These are phyloP conservation scores for Misopates orontium DNA, from an alignment of 257 asterid species.

Conservation along the genomic window DNA sequence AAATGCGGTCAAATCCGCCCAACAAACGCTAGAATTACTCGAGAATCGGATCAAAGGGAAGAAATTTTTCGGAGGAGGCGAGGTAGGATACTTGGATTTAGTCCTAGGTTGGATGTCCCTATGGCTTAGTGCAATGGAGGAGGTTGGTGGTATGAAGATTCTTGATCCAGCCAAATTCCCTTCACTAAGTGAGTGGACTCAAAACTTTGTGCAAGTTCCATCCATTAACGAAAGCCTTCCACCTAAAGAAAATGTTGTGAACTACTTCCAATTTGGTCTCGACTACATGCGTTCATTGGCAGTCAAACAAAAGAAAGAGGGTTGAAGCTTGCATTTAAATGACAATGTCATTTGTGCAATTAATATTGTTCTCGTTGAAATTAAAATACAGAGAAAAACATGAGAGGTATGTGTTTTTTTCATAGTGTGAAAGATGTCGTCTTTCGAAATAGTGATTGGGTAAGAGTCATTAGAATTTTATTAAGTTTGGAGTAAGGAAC, in stretches of 20 bases:
- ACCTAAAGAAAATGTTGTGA: slow-evolving; percentile 30
- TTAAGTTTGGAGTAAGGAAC: no score
- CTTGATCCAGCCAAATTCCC: slow-evolving; percentile 37
- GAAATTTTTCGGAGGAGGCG: slow-evolving; percentile 41
- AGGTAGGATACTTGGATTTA: slow-evolving; percentile 49
- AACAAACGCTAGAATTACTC: slow-evolving; percentile 25
- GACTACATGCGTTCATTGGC: slow-evolving; percentile 40
- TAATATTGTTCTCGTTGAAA: no score
- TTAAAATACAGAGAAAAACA: no score
- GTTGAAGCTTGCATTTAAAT: no score
- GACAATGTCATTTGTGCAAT: no score
- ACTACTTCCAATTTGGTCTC: slow-evolving; percentile 40
- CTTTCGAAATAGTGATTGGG: no score
- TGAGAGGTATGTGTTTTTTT: no score
- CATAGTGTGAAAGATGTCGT: no score
- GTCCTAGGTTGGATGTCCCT: slow-evolving; percentile 43
- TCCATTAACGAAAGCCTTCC: slow-evolving; percentile 38
- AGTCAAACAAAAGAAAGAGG: slow-evolving; percentile 20
- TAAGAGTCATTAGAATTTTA: no score
- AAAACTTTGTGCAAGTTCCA: slow-evolving; percentile 37
- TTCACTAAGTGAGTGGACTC: slow-evolving; percentile 38
- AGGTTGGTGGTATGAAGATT: slow-evolving; percentile 44
- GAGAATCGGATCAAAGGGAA: slow-evolving; percentile 48
- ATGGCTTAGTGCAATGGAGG: slow-evolving; percentile 47
- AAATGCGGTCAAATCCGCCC: slow-evolving; percentile 38